phyloP scores from a whole-genome alignment of 495 filamentous ascomycete genomes.

The Lindgomyces ingoldianus region DNA sequence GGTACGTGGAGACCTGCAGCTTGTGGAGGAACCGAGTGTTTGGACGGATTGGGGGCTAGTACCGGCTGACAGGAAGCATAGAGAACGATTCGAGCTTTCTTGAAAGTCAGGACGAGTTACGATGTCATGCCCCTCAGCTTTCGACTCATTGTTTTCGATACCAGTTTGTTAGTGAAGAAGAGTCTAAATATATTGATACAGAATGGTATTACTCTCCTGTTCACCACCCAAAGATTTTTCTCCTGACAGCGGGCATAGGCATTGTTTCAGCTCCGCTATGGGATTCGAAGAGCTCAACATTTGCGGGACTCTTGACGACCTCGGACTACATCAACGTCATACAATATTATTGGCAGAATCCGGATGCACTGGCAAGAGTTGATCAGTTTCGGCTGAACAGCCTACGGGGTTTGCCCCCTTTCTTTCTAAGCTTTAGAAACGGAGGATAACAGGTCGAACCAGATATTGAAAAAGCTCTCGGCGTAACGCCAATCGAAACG shows the following conservation, averaged over 20 bases:
- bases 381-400: constrained; percentile 94
- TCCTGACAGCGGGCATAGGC: constrained; percentile 54
- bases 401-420: constrained; percentile 68
- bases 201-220: constrained; percentile 66
- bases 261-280: constrained; percentile 98
- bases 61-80: constrained; percentile 45
- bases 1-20: constrained; percentile 56
- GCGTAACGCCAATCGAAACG: constrained; percentile 89
- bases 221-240: background rate
- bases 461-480: constrained; percentile 95
- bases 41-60: background rate
- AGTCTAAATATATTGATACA: constrained; percentile 95
- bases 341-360: constrained; percentile 99
- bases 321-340: constrained; percentile 99
- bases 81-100: constrained; percentile 90
- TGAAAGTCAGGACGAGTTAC: constrained; percentile 95
- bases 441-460: constrained; percentile 17
- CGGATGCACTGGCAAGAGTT: constrained; percentile 81
- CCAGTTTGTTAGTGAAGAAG: constrained; percentile 91
- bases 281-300: constrained; percentile 92
- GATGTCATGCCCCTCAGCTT: constrained; percentile 98
- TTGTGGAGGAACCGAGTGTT: background rate
- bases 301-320: constrained; percentile 90
- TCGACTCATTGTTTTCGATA: constrained; percentile 94
- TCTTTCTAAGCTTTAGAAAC: background rate